These are phyloP conservation scores for Dissophora ornata DNA, from an alignment of 192 early-diverging fungal genomes.

Conservation along the genomic window DNA sequence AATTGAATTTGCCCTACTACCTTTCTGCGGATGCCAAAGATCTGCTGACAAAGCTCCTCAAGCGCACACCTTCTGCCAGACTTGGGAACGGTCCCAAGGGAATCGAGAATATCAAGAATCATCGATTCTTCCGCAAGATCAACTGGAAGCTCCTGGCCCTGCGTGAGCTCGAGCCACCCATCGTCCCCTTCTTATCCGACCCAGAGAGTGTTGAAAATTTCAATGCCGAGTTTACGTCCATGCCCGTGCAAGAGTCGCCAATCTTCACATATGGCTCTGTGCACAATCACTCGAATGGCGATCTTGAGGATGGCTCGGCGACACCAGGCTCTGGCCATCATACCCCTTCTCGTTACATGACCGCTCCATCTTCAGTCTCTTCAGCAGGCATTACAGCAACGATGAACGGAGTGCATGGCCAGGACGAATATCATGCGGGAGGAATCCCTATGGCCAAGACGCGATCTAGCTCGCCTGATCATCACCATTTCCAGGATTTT, in stretches of 20 bases:
- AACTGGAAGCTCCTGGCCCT: conserved; percentile 72
- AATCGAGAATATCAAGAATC: conserved; percentile 65
- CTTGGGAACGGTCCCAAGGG: conserved; percentile 64
- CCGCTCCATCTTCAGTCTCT: conserved; percentile 12
- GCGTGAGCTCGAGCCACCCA: conserved; percentile 73
- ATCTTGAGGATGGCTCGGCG: conserved; percentile 1
- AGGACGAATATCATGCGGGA: conserved; percentile 17
- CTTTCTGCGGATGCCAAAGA: conserved; percentile 83
- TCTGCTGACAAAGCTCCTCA: conserved; percentile 73
- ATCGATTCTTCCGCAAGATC: conserved; percentile 81
- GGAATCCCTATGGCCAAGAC: conserved; percentile 55
- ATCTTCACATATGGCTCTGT: conserved; percentile 21
- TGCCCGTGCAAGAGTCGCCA: conserved; percentile 66
- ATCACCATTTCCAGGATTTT: conserved; percentile 53
- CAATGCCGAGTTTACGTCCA: conserved; percentile 76
- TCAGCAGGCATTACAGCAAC: conserved; percentile 1
- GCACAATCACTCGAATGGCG: conserved; percentile 1
- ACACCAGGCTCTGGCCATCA: conserved; percentile 31
- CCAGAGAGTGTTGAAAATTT: conserved; percentile 84
- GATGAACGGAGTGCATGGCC: background rate
- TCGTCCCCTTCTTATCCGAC: conserved; percentile 69
- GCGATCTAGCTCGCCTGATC: conserved; percentile 50
- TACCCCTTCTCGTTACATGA: conserved; percentile 41
- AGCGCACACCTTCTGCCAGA: conserved; percentile 63
- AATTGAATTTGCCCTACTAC: conserved; percentile 82